Evolutionary conservation across 768 basidiomycete species (phyloP).

Genomic region (Tubosaeta sp.): DNA sequence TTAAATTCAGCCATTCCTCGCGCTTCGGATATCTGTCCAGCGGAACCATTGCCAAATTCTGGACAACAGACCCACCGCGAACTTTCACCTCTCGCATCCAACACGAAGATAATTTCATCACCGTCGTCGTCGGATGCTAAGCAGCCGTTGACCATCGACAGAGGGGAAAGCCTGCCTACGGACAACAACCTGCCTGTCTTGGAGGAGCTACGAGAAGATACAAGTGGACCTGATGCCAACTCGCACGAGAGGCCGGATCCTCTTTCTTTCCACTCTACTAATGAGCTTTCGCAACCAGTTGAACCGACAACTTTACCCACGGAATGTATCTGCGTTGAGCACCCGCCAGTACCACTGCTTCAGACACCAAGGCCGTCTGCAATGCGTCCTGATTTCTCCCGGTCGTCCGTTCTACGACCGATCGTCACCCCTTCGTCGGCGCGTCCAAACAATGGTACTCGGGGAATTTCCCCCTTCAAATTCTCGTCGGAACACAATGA

Average conservation of each 20-base stretch:
- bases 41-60: slow-evolving; percentile 34
- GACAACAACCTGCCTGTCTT: neutral
- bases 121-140: slow-evolving; percentile 19
- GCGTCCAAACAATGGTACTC: slow-evolving; percentile 12
- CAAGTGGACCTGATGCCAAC: slow-evolving; percentile 19
- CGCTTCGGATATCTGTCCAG: neutral
- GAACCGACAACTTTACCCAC: slow-evolving; percentile 8
- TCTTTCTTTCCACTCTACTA: slow-evolving; percentile 55
- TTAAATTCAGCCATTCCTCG: neutral
- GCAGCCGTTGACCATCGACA: slow-evolving; percentile 2
- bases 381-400: slow-evolving; percentile 16
- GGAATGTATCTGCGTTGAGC: slow-evolving; percentile 9
- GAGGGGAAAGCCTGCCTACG: neutral
- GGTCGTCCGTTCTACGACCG: slow-evolving; percentile 22
- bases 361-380: slow-evolving; percentile 12
- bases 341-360: slow-evolving; percentile 20
- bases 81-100: slow-evolving; percentile 10
- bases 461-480: slow-evolving; percentile 30
- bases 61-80: slow-evolving; percentile 34
- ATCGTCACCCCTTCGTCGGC: slow-evolving; percentile 28
- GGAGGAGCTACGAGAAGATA: slow-evolving; percentile 14
- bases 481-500: slow-evolving; percentile 35
- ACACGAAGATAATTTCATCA: slow-evolving; percentile 15
- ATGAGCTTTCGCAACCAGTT: slow-evolving; percentile 34
- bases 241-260: slow-evolving; percentile 46